Base-by-base conservation (phyloP, 208 protist genomes). In the Trypanosoma vivax region DNA sequence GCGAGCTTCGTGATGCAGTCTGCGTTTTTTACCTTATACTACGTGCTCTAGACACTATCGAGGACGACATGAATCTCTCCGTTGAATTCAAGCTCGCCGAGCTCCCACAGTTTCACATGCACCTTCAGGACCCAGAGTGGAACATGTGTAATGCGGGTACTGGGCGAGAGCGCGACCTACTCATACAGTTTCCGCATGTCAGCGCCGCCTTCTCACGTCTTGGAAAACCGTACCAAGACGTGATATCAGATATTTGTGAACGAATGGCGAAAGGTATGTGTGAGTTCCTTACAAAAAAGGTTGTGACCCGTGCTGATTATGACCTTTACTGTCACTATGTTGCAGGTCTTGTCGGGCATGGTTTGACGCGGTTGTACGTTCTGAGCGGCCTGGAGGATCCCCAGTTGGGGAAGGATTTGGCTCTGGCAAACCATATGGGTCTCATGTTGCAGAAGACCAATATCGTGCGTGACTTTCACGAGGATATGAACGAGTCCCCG, bases 371-470 rank as follows among this genome's bases (percentile, higher is more conserved):
- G 9, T 77, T 98, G 31, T 99, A 97, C 55, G 68, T 78, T 23
- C 63, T 51, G 28, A 88, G 79, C 51, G 88, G 81, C 30, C 74
- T 96, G 16, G 92, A 98, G 65, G 67, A 85, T 50, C 24, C 66
- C 18, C 40, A 40, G 41, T 40, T 95, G 5, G 73, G 62, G 37
- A 47, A 83, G 0, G 64, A 88, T 31, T 64, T 94, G 7, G 69
- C 76, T 30, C 53, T 79, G 19, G 67, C 91, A 11, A 98, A 97
- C 57, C 63, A 79, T 49, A 98, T 98, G 96, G 96, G 96, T 4
- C 81, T 98, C 13, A 97, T 98, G 49, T 63, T 98, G 50, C 97
- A 99, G 69, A 99, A 99, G 72, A 97, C 92, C 0, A 99, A 99
- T 68, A 98, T 99, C 67, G 97, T 97, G 38, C 81, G 96, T 23